A percentile compares a stretch with the other conserved stretches of the same genome.
Evolutionary conservation across 257 asterid genomes (phyloP).

Genomic region (Solanum neorickii): DNA sequence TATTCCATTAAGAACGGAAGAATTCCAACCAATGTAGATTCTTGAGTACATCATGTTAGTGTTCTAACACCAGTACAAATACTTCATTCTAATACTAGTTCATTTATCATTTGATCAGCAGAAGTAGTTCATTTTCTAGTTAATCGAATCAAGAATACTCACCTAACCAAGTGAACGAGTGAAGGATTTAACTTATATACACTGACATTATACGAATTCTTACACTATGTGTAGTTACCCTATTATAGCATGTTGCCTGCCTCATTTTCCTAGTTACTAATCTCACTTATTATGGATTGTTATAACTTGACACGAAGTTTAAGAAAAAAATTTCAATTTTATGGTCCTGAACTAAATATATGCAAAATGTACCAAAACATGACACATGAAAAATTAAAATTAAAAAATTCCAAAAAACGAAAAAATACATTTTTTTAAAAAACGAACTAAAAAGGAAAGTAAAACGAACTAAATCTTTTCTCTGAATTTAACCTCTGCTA

Average conservation of each 20-base stretch:
- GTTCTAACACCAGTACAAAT: not conserved
- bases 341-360: not conserved
- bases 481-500: conserved; percentile 70
- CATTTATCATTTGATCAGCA: not conserved
- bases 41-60: not conserved
- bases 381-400: not conserved
- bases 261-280: not conserved
- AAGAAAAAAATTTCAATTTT: not conserved
- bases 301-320: not conserved
- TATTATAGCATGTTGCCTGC: not conserved
- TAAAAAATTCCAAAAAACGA: not conserved
- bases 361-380: not conserved
- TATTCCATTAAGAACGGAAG: not conserved
- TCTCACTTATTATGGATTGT: not conserved
- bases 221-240: not conserved
- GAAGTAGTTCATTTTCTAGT: not conserved
- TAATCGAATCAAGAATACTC: not conserved
- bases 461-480: not conserved
- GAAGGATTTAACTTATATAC: not conserved
- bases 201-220: not conserved
- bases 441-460: not conserved
- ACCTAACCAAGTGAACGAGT: not conserved
- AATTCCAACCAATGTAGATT: not conserved
- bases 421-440: not conserved
- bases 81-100: not conserved